These are phyloP conservation scores for Jatropha curcas DNA, from an alignment of 345 rosid genomes.

Conservation along the genomic window DNA sequence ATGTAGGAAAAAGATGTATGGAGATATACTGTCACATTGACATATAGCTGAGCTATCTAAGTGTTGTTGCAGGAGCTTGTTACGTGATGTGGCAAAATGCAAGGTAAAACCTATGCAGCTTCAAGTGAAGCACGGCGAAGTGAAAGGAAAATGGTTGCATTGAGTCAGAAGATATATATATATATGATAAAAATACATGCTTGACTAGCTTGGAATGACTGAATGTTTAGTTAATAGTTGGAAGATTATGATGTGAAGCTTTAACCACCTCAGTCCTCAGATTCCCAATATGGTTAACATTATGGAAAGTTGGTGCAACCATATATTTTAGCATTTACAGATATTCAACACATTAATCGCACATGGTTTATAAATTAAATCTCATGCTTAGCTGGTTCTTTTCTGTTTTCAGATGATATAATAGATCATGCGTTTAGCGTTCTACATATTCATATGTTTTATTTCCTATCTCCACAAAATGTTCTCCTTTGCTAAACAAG, in stretches of 20 bases:
- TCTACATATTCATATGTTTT: background rate
- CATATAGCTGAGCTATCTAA: background rate
- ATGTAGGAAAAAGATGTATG: background rate
- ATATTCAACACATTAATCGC: too few relatives aligned
- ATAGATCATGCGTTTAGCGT: background rate
- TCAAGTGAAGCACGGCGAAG: background rate
- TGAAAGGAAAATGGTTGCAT: background rate
- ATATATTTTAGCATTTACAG: background rate
- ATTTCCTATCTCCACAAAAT: background rate
- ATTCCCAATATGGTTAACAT: background rate
- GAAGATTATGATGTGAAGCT: background rate
- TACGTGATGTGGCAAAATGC: background rate
- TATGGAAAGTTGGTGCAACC: background rate
- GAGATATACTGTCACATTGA: too few relatives aligned
- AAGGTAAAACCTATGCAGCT: background rate
- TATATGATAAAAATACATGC: too few relatives aligned
- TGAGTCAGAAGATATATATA: background rate
- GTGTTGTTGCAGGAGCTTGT: background rate
- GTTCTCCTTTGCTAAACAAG: background rate
- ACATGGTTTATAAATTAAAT: too few relatives aligned
- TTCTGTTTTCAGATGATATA: background rate
- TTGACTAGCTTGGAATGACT: background rate
- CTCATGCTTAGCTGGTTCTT: background rate
- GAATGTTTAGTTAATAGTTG: background rate
- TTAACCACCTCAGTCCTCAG: background rate